Conservation (phyloP, 208 protist species). For the Leishmania braziliensis region DNA sequence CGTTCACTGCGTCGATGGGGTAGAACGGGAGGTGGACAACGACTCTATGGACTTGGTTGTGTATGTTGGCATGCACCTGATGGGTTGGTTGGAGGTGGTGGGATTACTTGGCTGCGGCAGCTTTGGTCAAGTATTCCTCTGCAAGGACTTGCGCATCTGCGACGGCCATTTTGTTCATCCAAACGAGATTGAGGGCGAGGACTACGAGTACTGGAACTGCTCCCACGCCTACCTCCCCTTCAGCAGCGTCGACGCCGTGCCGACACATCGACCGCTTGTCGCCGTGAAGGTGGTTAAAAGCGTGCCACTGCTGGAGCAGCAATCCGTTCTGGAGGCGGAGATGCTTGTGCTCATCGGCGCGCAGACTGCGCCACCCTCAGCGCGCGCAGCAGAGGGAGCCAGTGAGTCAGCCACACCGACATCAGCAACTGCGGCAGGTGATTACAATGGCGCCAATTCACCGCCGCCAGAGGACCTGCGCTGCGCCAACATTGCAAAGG, state of each 20-base stretch:
- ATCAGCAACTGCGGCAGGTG: not conserved
- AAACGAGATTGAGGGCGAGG: conserved; percentile 63
- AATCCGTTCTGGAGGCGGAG: conserved; percentile 84
- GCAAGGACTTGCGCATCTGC: conserved; percentile 79
- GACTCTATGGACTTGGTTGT: conserved; percentile 75
- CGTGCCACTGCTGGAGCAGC: conserved; percentile 67
- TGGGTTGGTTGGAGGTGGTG: conserved; percentile 87
- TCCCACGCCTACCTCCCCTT: conserved; percentile 78
- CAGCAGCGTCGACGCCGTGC: conserved; percentile 62
- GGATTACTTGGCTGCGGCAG: conserved; percentile 76
- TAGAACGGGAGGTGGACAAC: conserved; percentile 77
- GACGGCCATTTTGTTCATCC: conserved; percentile 75
- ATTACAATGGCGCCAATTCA: conserved; percentile 3
- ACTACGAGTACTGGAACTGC: conserved; percentile 89
- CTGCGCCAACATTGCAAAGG: conserved; percentile 60
- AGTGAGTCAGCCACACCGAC: not conserved
- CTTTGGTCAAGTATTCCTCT: conserved; percentile 89
- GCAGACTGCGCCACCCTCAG: conserved; percentile 36
- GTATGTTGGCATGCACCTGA: conserved; percentile 78
- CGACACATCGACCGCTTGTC: conserved; percentile 64
- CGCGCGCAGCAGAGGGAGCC: not conserved
- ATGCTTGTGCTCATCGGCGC: conserved; percentile 86
- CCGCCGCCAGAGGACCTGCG: conserved; percentile 66
- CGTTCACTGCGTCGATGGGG: conserved; percentile 68
- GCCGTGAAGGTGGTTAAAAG: conserved; percentile 89